These are phyloP conservation scores for Cryptococcus sp. DNA, from an alignment of 1,284 basidiomycete genomes.

Conservation along the genomic window DNA sequence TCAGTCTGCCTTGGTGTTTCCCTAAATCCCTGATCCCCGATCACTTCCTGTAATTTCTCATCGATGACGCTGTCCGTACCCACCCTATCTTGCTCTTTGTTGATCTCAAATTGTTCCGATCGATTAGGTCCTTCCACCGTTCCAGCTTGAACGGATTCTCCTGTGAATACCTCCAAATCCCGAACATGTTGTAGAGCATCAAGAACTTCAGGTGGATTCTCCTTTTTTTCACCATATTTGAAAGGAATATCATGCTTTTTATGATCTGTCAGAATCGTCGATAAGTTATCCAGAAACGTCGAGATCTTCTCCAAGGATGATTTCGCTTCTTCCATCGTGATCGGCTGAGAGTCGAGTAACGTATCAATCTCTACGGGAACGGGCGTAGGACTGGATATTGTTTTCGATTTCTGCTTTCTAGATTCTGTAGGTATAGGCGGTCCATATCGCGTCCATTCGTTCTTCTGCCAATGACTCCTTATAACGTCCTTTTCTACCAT, in stretches of 20 bases:
- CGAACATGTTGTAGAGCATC: conserved; percentile 11
- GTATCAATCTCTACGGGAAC: not conserved
- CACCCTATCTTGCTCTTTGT: not conserved
- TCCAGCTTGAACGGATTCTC: conserved; percentile 2
- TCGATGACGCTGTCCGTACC: conserved; percentile 19
- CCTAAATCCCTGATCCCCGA: conserved; percentile 18
- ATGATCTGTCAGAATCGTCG: not conserved
- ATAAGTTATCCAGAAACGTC: not conserved
- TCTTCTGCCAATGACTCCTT: conserved; percentile 12
- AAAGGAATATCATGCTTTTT: not conserved
- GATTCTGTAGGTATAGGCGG: not conserved
- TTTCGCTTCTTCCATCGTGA: too few species aligned
- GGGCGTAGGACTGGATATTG: not conserved
- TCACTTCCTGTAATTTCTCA: conserved; percentile 18
- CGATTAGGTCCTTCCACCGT: not conserved
- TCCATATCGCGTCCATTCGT: not conserved
- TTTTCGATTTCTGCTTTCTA: too few species aligned
- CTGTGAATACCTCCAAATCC: conserved; percentile 9
- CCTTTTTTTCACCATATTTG: not conserved
- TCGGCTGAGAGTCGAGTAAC: too few species aligned
- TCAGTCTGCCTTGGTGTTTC: conserved; percentile 35
- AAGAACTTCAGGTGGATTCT: not conserved
- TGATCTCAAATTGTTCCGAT: not conserved
- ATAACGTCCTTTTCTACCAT: conserved; percentile 14
- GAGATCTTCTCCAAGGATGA: not conserved